A percentile compares a stretch with the other conserved stretches of the same genome.
Conservation (phyloP, 2,329 filamentous ascomycete species). For the Pseudopyricularia cyperi region DNA sequence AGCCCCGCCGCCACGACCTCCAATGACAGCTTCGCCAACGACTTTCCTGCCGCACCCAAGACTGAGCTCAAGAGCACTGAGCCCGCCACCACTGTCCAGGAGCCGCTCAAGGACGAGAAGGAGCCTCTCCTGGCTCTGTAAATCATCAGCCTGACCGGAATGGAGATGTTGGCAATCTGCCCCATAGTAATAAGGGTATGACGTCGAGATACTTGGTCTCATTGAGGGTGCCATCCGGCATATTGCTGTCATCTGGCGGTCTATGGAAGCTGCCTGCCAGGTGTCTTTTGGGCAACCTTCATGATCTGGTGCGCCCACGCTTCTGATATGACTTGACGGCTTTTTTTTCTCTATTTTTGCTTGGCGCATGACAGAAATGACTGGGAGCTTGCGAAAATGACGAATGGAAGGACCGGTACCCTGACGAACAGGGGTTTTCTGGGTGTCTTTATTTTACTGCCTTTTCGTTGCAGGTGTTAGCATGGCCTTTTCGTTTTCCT, state of each 20-base stretch:
- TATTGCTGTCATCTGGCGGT: neutral
- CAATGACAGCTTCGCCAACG: slow-evolving; percentile 23
- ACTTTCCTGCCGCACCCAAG: slow-evolving; percentile 33
- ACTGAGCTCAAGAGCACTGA: slow-evolving; percentile 18
- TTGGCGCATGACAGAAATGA: neutral
- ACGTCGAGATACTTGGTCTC: neutral
- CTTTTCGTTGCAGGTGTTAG: slow-evolving; percentile 3
- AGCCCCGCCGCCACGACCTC: slow-evolving; percentile 11
- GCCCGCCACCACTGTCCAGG: slow-evolving; percentile 2
- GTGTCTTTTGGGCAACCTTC: neutral
- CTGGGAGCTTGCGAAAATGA: slow-evolving; percentile 1
- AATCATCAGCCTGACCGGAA: neutral
- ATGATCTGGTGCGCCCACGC: neutral
- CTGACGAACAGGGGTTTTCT: neutral
- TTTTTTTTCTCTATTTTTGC: neutral
- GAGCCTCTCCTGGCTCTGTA: slow-evolving; percentile 9
- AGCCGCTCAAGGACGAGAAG: slow-evolving; percentile 12
- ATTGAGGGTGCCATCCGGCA: neutral
- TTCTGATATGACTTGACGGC: neutral
- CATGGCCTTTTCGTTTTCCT: slow-evolving; percentile 4
- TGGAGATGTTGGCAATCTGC: neutral
- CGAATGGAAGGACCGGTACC: neutral
- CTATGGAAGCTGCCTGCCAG: neutral
- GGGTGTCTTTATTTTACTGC: neutral
- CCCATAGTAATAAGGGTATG: neutral